Base-by-base conservation (phyloP, 2,329 filamentous ascomycete genomes). In the Xylaria multiplex region DNA sequence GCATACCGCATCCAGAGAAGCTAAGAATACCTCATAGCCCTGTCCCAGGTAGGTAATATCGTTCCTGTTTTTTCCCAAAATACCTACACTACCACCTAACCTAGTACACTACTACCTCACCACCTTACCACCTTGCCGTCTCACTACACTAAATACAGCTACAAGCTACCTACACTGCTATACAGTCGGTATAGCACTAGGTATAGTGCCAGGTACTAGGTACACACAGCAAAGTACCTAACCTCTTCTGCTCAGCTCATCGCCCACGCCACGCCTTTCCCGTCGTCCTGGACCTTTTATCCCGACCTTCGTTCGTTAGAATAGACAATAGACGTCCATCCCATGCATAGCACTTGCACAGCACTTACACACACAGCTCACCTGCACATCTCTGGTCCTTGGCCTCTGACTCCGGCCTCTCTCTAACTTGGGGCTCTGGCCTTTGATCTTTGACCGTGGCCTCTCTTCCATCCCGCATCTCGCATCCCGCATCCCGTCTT, bases 61-160 rank as follows among this genome's bases (percentile, higher is more conserved):
- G 45, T 60, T 57, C 59, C 64, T 68, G 66, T 64, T 63, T 27
- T 37, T 37, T 63, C 62, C 66, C 59, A 59, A 66, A 62, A 68
- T 69, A 64, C 58, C 24, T 56, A 40, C 37, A 37, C 35, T 13
- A 9, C 35, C 11, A 13, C 35, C 5, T 3, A 3, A 27, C 27
- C 2, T 27, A 27, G 27, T 40, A 40, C 37, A 40, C 11, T 40
- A 40, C 37, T 13, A 40, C 37, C 13, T 13, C 11, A 40, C 37
- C 13, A 40, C 35, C 13, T 9, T 11, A 37, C 8, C 13, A 37
- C 35, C 11, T 11, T 11, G 3, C 8, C 13, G 13, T 11, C 35
- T 9, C 24, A 50, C 49, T 19, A 49, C 37, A 45, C 55, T 19
- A 32, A 27, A 27, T 27, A 27, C 53, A 3, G 6, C 14, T 35